A percentile compares a stretch with the other conserved stretches of the same genome.
Evolutionary conservation across 371 early-diverging fungal genomes (phyloP).

Genomic region (Mucor mucedo): DNA sequence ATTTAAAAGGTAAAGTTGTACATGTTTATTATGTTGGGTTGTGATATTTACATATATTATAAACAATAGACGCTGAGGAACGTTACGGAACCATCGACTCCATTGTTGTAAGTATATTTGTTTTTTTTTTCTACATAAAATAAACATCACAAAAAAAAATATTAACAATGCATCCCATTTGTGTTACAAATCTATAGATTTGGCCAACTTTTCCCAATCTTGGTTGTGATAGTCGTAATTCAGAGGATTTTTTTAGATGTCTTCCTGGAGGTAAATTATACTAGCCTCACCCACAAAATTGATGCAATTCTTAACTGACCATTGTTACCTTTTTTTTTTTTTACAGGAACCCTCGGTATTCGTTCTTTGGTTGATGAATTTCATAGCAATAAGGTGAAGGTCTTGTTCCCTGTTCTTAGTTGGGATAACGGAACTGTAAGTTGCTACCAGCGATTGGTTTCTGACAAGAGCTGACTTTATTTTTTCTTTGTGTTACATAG

Average conservation of each 20-base stretch:
- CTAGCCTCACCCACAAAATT: too few species aligned
- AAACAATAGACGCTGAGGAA: conserved; percentile 21
- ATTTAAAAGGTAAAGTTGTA: conserved; percentile 20
- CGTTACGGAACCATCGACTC: conserved; percentile 35
- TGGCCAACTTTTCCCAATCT: conserved; percentile 34
- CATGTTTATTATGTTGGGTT: neutral
- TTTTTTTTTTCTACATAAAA: neutral
- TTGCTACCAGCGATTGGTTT: neutral
- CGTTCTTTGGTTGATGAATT: conserved; percentile 28
- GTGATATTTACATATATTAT: neutral
- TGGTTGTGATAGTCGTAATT: conserved; percentile 40
- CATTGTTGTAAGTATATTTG: conserved; percentile 28
- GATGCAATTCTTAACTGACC: neutral
- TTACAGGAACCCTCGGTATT: conserved; percentile 28
- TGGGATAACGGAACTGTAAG: conserved; percentile 41
- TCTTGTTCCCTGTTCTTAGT: conserved; percentile 25
- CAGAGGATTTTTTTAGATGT: conserved; percentile 34
- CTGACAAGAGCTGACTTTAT: neutral
- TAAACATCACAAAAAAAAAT: too few species aligned
- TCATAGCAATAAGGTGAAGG: conserved; percentile 27
- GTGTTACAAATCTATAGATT: conserved; percentile 15
- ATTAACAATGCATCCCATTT: conserved; percentile 4
- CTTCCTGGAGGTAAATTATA: conserved; percentile 29
- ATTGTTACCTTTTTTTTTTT: neutral
- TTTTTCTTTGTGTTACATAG: conserved; percentile 12